These are phyloP conservation scores for Lepiota brunneoincarnata DNA, from an alignment of 768 basidiomycete genomes.

Conservation along the genomic window DNA sequence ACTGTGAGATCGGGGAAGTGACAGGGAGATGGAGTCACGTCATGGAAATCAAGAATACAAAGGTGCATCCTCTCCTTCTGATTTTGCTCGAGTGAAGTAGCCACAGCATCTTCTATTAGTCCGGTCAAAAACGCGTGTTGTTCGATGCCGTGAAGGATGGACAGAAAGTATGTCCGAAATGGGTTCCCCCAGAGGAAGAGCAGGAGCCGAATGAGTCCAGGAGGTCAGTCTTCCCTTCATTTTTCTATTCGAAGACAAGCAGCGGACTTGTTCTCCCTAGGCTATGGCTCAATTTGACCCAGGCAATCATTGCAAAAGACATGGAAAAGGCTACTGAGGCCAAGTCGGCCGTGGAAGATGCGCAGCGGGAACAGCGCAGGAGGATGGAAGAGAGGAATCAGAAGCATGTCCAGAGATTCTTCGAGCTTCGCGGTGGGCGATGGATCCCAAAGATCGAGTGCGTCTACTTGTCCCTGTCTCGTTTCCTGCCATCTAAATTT, in stretches of 20 bases:
- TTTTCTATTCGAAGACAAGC: neutral
- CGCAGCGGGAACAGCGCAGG: constrained; percentile 79
- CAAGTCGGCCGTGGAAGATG: constrained; percentile 88
- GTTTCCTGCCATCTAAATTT: constrained; percentile 9
- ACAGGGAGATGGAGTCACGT: constrained; percentile 87
- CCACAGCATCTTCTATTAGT: constrained; percentile 34
- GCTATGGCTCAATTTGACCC: constrained; percentile 82
- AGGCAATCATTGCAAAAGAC: constrained; percentile 82
- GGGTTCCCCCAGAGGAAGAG: constrained; percentile 79
- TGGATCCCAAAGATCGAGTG: constrained; percentile 79
- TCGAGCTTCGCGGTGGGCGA: constrained; percentile 69
- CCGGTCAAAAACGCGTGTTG: constrained; percentile 66
- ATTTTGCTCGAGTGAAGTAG: neutral
- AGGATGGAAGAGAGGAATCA: constrained; percentile 72
- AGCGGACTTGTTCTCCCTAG: constrained; percentile 29
- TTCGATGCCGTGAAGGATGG: constrained; percentile 85
- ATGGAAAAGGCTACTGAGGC: constrained; percentile 94
- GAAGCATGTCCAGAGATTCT: constrained; percentile 75
- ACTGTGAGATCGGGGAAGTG: constrained; percentile 77
- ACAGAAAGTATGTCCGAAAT: constrained; percentile 72
- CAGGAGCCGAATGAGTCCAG: constrained; percentile 92
- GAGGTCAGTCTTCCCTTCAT: constrained; percentile 43
- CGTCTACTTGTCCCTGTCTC: neutral
- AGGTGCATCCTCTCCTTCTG: constrained; percentile 40
- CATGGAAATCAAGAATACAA: constrained; percentile 79